phyloP scores from a whole-genome alignment of 2,329 filamentous ascomycete species.

The Phyllosticta citrichinensis region DNA sequence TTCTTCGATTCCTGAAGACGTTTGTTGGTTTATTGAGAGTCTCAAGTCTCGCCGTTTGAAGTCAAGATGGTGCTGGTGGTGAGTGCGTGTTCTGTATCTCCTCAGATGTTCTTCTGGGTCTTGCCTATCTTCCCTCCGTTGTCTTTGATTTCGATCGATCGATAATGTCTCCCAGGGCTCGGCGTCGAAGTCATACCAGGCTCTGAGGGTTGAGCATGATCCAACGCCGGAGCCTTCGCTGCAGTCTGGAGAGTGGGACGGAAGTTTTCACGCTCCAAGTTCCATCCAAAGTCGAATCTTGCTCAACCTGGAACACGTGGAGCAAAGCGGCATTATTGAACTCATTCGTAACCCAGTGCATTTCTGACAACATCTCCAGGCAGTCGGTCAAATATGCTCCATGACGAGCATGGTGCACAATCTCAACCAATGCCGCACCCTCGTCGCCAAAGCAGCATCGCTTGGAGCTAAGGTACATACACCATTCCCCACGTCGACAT shows the following conservation, averaged over 20 bases:
- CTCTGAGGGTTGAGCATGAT: too few species aligned
- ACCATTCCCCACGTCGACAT: not conserved
- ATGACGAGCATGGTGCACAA: slow-evolving; percentile 70
- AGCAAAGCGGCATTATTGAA: too few species aligned
- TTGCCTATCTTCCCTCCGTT: not conserved
- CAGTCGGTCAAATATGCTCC: slow-evolving; percentile 82
- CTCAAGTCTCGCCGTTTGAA: not conserved
- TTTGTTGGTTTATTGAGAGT: not conserved
- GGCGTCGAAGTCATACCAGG: too few species aligned
- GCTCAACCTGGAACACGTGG: too few species aligned
- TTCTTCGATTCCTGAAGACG: too few species aligned
- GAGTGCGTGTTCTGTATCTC: not conserved
- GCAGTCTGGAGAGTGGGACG: too few species aligned
- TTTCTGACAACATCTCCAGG: slow-evolving; percentile 39
- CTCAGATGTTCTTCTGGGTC: not conserved
- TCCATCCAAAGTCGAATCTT: too few species aligned
- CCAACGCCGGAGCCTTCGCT: too few species aligned
- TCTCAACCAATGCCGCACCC: slow-evolving; percentile 62
- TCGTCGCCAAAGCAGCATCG: slow-evolving; percentile 62
- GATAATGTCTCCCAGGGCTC: not conserved
- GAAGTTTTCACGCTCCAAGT: too few species aligned
- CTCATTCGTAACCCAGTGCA: not conserved
- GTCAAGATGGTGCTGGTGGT: not conserved
- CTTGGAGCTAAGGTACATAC: slow-evolving; percentile 63
- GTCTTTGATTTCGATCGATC: not conserved